Base-by-base conservation (phyloP, 1,284 basidiomycete genomes). In the Caloboletus inedulis region DNA sequence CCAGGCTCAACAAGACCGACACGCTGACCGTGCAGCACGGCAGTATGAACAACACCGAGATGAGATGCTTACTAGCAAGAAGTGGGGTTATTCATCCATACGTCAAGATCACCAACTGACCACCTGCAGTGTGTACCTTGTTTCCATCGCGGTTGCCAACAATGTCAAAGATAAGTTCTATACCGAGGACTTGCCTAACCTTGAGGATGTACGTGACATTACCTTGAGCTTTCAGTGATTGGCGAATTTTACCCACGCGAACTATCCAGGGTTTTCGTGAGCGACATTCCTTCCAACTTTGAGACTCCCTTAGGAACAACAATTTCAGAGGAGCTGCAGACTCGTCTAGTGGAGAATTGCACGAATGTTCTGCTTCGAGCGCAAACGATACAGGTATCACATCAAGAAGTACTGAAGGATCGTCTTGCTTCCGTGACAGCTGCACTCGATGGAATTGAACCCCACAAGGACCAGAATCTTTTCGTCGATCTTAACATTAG, bases 51-150 rank as follows among this genome's bases (percentile, higher is more conserved):
- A 87, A 57, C 87, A 89, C 58, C 79, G 80, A 51, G 74, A 77
- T 36, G 86, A 91, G 42, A 90, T 91, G 87, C 69, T 83, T 42
- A 88, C 86, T 59, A 79, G 81, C 69, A 92, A 92, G 73, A 92
- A 92, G 89, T 90, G 55, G 51, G 72, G 43, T 13, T 16, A 10
- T 36, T 40, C 25, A 51, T 43, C 47, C 42, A 33, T 41, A 23
- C n/a, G 29, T 50, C 43, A 13, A 44, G 30, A 34, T 49, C 18
- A 35, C 27, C 47, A 19, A 52, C 25, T 46, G 21, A 54, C 39
- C 43, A 43, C 10, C 23, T 49, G 25, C 54, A 90, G 88, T 63
- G 71, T 78, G n/a, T 91, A 87, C 66, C 64, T 92, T 34, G 80
- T 91, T 42, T 79, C 85, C 7, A 87, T 77, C 25, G 77, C 79